Evolutionary conservation across 169 alveolate species (phyloP), one percentile per base, ranked within the genome.

Genomic region (Plasmodium gonderi): DNA sequence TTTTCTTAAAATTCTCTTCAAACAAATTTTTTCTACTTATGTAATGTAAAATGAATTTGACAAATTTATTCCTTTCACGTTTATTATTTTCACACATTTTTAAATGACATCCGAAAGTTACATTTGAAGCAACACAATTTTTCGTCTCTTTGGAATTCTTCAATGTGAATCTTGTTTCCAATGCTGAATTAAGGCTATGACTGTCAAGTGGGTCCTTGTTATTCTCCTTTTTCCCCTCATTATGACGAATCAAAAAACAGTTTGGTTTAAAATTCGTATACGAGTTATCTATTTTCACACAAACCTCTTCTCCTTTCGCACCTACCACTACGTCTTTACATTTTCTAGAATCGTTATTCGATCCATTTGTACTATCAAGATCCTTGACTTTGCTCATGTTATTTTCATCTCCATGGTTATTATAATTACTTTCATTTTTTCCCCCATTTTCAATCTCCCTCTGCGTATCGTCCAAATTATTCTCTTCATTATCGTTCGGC

Each of bases 391-490:
- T 5, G 23, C 14, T 17, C 14, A 3, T 4, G 2, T 44, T 31
- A 9, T 7, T 31, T 31, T 42, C 67, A 38, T 42, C 67, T 38
- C 11, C 72, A 4, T 54, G 72, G 23, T 54, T 33, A 0, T 12
- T 51, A 31, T 26, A 26, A 12, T 31, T 75, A 38, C n/a, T 49
- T 38, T 3, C 23, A 51, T 29, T 78, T 11, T 20, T 17, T 0
- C 40, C 49, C 14, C 42, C 87, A 45, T 78, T 44, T 29, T 78
- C 74, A 3, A 78, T 20, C 12, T 2, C 29, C 45, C n/a, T 79
- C 67, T 79, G 44, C 54, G 54, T 38, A 23, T 42, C 80, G 20
- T 74, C 85, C 65, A 74, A 49, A 20, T 11, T 26, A 33, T 74
- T 17, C 17, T 75, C 89, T 1, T 75, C 72, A 9, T 64, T 42